A percentile compares a stretch with the other conserved stretches of the same genome.
These are phyloP conservation scores for Venturia nashicola DNA, from an alignment of 2,329 filamentous ascomycete genomes.

Conservation along the genomic window DNA sequence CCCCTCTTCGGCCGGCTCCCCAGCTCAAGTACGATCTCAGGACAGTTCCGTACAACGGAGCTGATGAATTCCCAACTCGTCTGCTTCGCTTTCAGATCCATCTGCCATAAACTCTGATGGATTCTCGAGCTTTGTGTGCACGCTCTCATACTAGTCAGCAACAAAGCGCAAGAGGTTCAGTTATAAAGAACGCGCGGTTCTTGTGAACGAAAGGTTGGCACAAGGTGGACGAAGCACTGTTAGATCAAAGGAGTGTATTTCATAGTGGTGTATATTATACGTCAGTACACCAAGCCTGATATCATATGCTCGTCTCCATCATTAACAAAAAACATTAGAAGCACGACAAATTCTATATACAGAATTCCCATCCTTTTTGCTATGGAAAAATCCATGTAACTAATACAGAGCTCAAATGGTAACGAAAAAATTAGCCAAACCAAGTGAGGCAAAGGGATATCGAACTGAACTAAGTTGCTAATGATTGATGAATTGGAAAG, in stretches of 20 bases:
- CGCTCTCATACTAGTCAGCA: too few species aligned
- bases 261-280: neutral
- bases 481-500: slow-evolving; percentile 2
- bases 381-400: neutral
- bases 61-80: too few species aligned
- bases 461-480: neutral
- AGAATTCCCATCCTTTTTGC: neutral
- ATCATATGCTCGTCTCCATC: neutral
- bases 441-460: neutral
- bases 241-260: too few species aligned
- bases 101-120: too few species aligned
- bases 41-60: slow-evolving; percentile 10
- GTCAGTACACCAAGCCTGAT: neutral
- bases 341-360: neutral
- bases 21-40: slow-evolving; percentile 15
- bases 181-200: too few species aligned
- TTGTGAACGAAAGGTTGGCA: too few species aligned
- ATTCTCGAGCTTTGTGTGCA: too few species aligned
- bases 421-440: neutral
- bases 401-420: neutral
- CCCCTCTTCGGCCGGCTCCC: slow-evolving; percentile 13
- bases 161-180: too few species aligned
- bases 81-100: too few species aligned
- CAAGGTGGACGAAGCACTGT: too few species aligned
- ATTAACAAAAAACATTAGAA: neutral